Base-by-base conservation (phyloP, 2,329 filamentous ascomycete species). In the Xylaria sp. region DNA sequence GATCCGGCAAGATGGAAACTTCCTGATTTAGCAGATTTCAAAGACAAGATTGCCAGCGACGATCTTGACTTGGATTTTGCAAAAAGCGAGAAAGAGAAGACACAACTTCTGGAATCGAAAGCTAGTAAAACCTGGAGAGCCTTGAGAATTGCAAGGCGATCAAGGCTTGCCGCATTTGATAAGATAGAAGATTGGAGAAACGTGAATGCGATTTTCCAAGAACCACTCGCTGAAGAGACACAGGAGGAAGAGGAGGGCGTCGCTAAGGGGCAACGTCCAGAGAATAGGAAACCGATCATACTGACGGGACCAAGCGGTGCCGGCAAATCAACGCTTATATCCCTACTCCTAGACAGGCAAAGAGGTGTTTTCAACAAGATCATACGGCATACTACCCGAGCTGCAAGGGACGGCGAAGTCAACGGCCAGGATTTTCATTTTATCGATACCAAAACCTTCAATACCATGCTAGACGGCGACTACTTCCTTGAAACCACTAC, bases 71-170 rank as follows among this genome's bases (percentile, higher is more conserved):
- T 97, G 63, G 92, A 94, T 23, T 94, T 95, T 86, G 91, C 93
- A 10, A 87, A 87, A 65, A 89, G 86, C 83, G 82, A 88, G 80
- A 81, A 87, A 66, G 86, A 88, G 61, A 88, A 87, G 72, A 82
- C 83, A 0, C 80, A 81, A 13, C 85, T 88, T 23, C 80, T 90
- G 8, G 92, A 92, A 72, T 87, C 90, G 65, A 97, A 97, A 79
- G 89, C 91, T 23, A 97, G 94, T 83, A 95, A 97, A 80, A 92
- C 90, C 66, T 99, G 96, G 96, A 89, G 94, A 74, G 93, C 94
- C 5, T 83, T 99, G 71, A 90, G 96, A 62, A 88, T 97, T 72
- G 92, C 94, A 10, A 90, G 92, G 65, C 89, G 89, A 72, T 89
- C 86, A 66, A 92, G 91, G 75, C 86, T 98, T 73, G 87, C 89